These are phyloP conservation scores for Plenodomus lindquistii DNA, from an alignment of 2,329 filamentous ascomycete genomes.

Conservation along the genomic window DNA sequence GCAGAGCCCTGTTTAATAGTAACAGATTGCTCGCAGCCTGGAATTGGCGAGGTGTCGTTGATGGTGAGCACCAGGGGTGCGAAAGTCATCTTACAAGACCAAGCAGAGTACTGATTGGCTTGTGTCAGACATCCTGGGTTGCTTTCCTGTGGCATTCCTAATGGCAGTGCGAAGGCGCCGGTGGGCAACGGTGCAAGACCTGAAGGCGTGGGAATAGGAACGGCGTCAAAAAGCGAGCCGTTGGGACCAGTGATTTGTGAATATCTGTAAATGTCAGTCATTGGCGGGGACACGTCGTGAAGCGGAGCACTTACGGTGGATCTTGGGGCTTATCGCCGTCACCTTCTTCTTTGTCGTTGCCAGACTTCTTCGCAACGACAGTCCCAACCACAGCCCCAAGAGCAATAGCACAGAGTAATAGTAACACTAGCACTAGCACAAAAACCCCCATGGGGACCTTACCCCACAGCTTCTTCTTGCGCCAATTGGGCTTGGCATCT, in stretches of 20 bases:
- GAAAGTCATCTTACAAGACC: conserved; percentile 53
- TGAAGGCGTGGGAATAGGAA: conserved; percentile 53
- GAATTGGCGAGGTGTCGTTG: conserved; percentile 19
- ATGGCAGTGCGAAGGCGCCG: conserved; percentile 54
- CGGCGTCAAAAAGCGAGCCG: conserved; percentile 54
- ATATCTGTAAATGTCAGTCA: conserved; percentile 29
- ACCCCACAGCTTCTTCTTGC: conserved; percentile 52
- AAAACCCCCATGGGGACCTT: conserved; percentile 57
- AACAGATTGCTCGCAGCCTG: conserved; percentile 16
- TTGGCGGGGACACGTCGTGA: neutral
- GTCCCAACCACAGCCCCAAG: conserved; percentile 60
- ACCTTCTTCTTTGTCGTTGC: conserved; percentile 17
- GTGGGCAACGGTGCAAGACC: conserved; percentile 53
- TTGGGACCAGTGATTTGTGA: conserved; percentile 54
- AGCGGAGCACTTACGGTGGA: conserved; percentile 32
- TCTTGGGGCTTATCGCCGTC: conserved; percentile 20
- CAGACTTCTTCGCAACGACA: conserved; percentile 50
- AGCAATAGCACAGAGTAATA: conserved; percentile 52
- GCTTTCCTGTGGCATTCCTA: conserved; percentile 51
- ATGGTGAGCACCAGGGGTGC: conserved; percentile 38
- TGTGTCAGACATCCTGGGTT: conserved; percentile 56
- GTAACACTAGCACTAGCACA: conserved; percentile 50
- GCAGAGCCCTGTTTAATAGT: conserved; percentile 28
- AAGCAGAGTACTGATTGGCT: conserved; percentile 51
- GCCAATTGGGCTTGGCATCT: conserved; percentile 37